Percentiles rank a stretch among this genome's conserved stretches.
Evolutionary conservation across 495 filamentous ascomycete genomes (phyloP).

Genomic region (Aspergillus carlsbadensis): DNA sequence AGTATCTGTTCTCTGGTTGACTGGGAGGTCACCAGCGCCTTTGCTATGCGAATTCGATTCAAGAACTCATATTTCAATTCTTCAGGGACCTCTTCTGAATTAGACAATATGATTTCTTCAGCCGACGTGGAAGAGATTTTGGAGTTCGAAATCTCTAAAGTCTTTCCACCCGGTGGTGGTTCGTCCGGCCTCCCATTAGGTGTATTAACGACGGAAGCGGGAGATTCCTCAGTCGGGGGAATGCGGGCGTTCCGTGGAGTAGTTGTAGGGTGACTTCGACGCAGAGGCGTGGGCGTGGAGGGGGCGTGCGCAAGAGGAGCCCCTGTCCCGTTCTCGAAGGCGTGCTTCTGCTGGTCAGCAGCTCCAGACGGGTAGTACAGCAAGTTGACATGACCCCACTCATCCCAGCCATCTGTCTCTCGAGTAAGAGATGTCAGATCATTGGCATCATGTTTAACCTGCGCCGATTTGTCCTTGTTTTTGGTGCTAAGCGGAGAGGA

Average conservation of each 20-base stretch:
- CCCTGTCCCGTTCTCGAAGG: slow-evolving; percentile 27
- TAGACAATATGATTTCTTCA: slow-evolving; percentile 65
- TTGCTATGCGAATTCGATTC: slow-evolving; percentile 77
- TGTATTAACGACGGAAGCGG: slow-evolving; percentile 26
- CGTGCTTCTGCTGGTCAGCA: slow-evolving; percentile 29
- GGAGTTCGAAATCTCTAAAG: slow-evolving; percentile 68
- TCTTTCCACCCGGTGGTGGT: slow-evolving; percentile 50
- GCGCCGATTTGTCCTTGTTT: slow-evolving; percentile 68
- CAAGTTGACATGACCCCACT: slow-evolving; percentile 65
- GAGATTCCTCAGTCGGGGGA: slow-evolving; percentile 54
- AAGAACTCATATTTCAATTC: slow-evolving; percentile 81
- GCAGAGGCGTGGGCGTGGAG: slow-evolving; percentile 51
- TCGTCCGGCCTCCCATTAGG: slow-evolving; percentile 36
- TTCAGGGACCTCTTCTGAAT: slow-evolving; percentile 65
- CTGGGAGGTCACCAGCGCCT: slow-evolving; percentile 64
- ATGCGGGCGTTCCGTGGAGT: slow-evolving; percentile 51
- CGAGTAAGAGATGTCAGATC: slow-evolving; percentile 73
- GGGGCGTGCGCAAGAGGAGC: slow-evolving; percentile 33
- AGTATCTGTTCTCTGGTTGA: slow-evolving; percentile 73
- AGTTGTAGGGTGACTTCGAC: slow-evolving; percentile 51
- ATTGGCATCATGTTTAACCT: slow-evolving; percentile 59
- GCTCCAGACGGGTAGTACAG: slow-evolving; percentile 58
- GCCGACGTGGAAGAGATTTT: slow-evolving; percentile 58
- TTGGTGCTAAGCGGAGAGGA: slow-evolving; percentile 55
- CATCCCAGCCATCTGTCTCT: slow-evolving; percentile 55